Base-by-base conservation (phyloP, 257 asterid species). In the Prunella vulgaris region DNA sequence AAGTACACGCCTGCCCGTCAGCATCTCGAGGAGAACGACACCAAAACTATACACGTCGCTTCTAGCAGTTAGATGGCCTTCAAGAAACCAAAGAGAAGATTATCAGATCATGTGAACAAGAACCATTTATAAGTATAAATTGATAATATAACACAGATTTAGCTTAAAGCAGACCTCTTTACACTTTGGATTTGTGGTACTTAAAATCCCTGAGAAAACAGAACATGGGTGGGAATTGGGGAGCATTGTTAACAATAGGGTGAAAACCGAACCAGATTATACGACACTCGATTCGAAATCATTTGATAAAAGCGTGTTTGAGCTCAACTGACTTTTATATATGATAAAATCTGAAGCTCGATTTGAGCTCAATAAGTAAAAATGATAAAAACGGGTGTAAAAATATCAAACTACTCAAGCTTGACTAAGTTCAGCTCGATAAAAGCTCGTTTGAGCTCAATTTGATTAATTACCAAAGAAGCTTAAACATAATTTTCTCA, bases 31-130 rank as follows among this genome's bases (percentile, higher is more conserved):
- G 65, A 88, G 95, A 24, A 88, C 95, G 2, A 88, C 95, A 0
- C 95, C 95, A 28, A 84, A 88, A 60, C 92, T 88, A 28, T 88
- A 88, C 48, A 88, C 88, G 49, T 88, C 95, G 56, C 95, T 88
- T 72, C 83, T 77, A 0, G 90, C 84, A 5, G 95, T 88, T 49
- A 86, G 64, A 81, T 83, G 92, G n/a, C 90, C 95, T 88, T 33
- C 76, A 77, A 44, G 37, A 44, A 75, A 76, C 30, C 58, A 49
- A 72, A 72, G 25, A 46, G 33, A 56, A 68, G 42, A 61, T 51
- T 51, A 20, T 68, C 44, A 74, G 48, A 63, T 12, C n/a, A n/a
- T n/a, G 20, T 59, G 28, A 20, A 60, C 30, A 18, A 3, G 60
- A 60, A 59, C 7, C n/a, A 28, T 40, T 12, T 10, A 12, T 12